Evolutionary conservation across 1,284 basidiomycete species (phyloP), one percentile per base, ranked within the genome.

Genomic region (Cutaneotrichosporon sp.): DNA sequence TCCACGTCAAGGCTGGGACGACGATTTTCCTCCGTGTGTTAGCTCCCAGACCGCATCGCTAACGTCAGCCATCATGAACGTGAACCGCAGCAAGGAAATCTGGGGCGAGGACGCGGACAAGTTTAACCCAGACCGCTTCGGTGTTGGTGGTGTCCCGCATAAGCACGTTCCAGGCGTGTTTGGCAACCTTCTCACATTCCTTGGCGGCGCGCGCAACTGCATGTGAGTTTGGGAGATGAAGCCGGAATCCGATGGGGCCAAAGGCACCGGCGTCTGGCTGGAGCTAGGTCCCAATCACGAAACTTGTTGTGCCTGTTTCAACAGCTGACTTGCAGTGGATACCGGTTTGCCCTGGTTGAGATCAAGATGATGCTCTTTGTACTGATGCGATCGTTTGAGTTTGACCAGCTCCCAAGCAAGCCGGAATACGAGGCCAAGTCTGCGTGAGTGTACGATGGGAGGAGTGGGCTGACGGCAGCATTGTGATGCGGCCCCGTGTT

Each of bases 71-170:
- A 77, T 81, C 64, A 46, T 74, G 32, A 85, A 85, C 14, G 83
- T 90, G 69, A 90, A 92, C 80, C 85, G 84, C 68, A 83, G 82
- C 65, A 72, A 72, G 58, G 81, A 81, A 36, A 80, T 89, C 57
- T 92, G 89, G 86, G 90, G 91, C 8, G 78, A 82, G 32, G 88
- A 91, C 76, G 88, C 88, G 26, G 75, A 80, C 42, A 81, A 82
- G 67, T 91, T 90, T 81, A 85, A 77, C 60, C 77, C 77, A 7
- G 71, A 73, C 36, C 66, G 77, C 50, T 75, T 67, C 36, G 59
- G 46, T 11, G n/a, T 30, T 11, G 51, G 42, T 10, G 65, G 36
- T 30, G 80, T 85, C 69, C 57, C 77, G 67, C 10, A 63, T 5
- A 40, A 55, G 51, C 78, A 79, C 18, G 84, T 88, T 34, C 86